Base-by-base conservation (phyloP, 2,329 filamentous ascomycete species). In the Fusarium xylarioides region DNA sequence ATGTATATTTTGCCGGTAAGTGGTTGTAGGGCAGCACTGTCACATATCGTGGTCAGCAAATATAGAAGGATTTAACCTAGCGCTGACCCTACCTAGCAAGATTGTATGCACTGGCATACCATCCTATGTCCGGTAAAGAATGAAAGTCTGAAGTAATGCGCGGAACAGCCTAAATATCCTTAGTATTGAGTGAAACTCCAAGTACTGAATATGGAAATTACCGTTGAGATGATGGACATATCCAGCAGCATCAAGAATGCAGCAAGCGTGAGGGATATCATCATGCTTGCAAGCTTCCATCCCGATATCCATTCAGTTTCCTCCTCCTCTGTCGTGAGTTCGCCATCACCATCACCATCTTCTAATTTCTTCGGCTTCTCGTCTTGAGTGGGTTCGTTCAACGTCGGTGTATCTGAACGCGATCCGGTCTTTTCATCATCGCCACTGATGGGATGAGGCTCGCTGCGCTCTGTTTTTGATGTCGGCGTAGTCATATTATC, bases 41-140 rank as follows among this genome's bases (percentile, higher is more conserved):
- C 30, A 19, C 14, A 32, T 69, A 35, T 21, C 35, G 38, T 35
- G 43, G 56, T 78, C 42, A 78, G 76, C 47, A 38, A 35, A 52
- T 77, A 81, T 73, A 84, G 34, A 4, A 37, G 18, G 26, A 43
- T 44, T 5, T 0, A 15, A 47, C 14, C 37, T 49, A 35, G 44
- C n/a, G 40, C 23, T 21, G 44, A 61, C 38, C 75, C 53, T 81
- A 82, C 82, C 81, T 86, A 19, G 84, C 79, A 42, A 89, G 80
- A 38, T 84, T 83, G 73, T 87, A 87, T 26, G 85, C 83, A 54
- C 83, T 85, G 7, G 84, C 85, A 74, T 89, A 89, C 88, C 88
- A 90, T 42, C 87, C 88, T 19, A 89, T 84, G 71, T 90, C 87
- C 5, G 80, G 76, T 2, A 89, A 79, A 18, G 85, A 84, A 63